phyloP scores from a whole-genome alignment of 805 yeast genomes.

The Phaffomyces thermotolerans region DNA sequence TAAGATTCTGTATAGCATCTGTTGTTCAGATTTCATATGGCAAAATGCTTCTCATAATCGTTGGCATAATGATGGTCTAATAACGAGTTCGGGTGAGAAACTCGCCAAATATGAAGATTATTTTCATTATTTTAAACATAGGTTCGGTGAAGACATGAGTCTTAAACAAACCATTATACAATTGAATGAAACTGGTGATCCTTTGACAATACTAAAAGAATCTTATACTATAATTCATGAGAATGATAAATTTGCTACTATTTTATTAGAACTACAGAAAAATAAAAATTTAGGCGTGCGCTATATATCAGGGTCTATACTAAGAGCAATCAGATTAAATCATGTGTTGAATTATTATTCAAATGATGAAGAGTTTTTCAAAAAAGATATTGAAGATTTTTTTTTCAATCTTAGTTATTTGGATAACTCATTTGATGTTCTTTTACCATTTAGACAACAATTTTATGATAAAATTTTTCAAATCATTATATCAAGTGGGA shows the following conservation, averaged over 20 bases:
- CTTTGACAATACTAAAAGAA: not conserved
- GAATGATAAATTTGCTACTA: not conserved
- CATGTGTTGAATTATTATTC: not conserved
- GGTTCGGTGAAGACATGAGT: not conserved
- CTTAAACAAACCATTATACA: not conserved
- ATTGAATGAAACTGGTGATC: not conserved
- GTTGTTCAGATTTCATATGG: conserved; percentile 2
- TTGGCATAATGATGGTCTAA: not conserved
- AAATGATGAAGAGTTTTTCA: not conserved
- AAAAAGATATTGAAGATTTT: conserved; percentile 10
- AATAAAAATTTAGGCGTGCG: not conserved
- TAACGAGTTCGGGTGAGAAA: not conserved
- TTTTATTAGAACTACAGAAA: not conserved
- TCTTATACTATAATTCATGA: not conserved
- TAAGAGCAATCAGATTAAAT: not conserved
- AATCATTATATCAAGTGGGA: not conserved
- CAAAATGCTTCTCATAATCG: not conserved
- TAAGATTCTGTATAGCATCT: not conserved
- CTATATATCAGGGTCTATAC: not conserved
- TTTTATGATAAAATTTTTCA: not conserved
- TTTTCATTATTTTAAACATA: not conserved
- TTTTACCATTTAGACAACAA: conserved; percentile 11
- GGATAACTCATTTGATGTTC: conserved; percentile 16
- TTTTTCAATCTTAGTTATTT: conserved; percentile 6
- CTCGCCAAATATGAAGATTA: not conserved